Base-by-base conservation (phyloP, 2,329 filamentous ascomycete species). In the Aspergillus ochraceus region DNA sequence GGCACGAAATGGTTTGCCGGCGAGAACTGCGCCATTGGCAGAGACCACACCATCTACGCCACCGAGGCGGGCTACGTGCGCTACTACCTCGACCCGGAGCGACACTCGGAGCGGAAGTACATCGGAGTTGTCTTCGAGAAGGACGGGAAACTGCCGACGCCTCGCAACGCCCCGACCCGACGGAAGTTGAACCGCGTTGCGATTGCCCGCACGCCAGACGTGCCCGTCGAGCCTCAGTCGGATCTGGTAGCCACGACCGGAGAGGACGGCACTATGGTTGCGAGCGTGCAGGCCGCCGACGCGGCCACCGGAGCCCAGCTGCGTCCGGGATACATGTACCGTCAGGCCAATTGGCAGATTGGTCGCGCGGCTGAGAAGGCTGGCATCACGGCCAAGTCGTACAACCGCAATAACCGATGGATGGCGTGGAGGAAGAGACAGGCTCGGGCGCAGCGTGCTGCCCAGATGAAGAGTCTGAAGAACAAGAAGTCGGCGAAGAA, bases 21-120 rank as follows among this genome's bases (percentile, higher is more conserved):
- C 70, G 95, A 98, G 76, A 98, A 99, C 79, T 91, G 90, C 77
- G 90, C 88, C 70, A 94, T 98, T 83, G 95, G 95, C 54, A 90
- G 95, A 62, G 93, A 99, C 77, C 95, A 98, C 81, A 98, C 94
- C 54, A 96, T 99, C 74, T 96, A 91, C 77, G 88, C 95, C 55
- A 88, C 88, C 60, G 86, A 90, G 58, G 84, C 89, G 3, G 95
- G 95, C 64, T 99, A 96, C 77, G 95, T 99, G 61, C 92, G 95
- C 70, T 99, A 97, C 85, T 99, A 99, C 83, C 88, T 89, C 72
- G 94, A 99, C 74, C 92, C 93, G 0, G 77, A 84, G 32, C 84
- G 83, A 60, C 92, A 98, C 76, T 90, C 93, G 0, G 90, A 92
- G 67, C 86, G 93, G 61, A 91, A 96, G 76, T 99, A 93, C 82